Base-by-base conservation (phyloP, 352 stramenopile species). In the Phytopythium mirpurense region DNA sequence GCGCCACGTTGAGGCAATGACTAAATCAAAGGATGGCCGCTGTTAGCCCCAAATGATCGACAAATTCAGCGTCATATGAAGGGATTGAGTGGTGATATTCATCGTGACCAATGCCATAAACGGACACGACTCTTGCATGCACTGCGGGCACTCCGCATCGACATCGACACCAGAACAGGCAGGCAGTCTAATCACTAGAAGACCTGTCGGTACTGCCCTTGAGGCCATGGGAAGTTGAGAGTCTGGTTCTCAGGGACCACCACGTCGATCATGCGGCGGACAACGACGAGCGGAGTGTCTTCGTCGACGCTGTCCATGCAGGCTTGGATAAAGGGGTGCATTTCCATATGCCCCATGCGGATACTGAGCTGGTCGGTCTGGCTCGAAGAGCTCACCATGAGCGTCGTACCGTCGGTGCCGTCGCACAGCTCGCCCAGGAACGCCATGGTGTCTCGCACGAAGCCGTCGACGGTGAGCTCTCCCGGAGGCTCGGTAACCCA, bases 251-350 rank as follows among this genome's bases (percentile, higher is more conserved):
- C 23, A 5, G 42, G 42, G 12, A 31, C 42, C 9, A 5, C 14
- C 1, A 48, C 26, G 11, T 34, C 26, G 3, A 51, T 51, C 16
- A 51, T 9, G 16, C 29, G 26, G 15, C 18, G 45, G 6, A 38
- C 26, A 27, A 38, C 29, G 3, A 40, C 45, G 26, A 38, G 45
- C 29, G 26, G 18, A 5, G 26, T 51, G 26, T 36, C 29, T 36
- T 36, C n/a, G 11, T 38, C 29, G 18, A 51, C 5, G 14, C 26
- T 24, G 2, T 40, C 29, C 26, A 38, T 38, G 29, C 68, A 74
- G 10, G 62, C 59, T 52, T 78, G 65, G 26, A 78, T 57, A 59
- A 72, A 74, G 3, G 53, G 54, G 47, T 74, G 55, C 65, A 78
- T 78, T 48, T 74, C 65, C 31, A 78, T 59, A 27, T 78, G 68